Conservation (phyloP, 2,329 filamentous ascomycete species). For the Volutella citrinella region DNA sequence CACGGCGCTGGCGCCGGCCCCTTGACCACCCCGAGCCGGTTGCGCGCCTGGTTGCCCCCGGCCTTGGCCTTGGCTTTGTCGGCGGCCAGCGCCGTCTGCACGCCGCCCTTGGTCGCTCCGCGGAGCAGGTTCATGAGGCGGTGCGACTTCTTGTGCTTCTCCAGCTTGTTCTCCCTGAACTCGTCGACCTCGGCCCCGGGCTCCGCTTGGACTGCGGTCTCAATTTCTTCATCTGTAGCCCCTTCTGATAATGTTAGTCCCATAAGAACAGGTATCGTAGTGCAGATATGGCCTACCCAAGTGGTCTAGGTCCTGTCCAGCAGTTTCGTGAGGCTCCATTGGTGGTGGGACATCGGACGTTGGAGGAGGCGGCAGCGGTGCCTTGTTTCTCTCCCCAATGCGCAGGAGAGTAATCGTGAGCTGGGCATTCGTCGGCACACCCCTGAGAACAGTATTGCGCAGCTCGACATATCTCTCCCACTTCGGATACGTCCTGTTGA, state of each 20-base stretch:
- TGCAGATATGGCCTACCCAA: constrained; percentile 29
- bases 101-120: constrained; percentile 64
- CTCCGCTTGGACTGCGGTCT: constrained; percentile 52
- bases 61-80: constrained; percentile 68
- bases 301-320: constrained; percentile 34
- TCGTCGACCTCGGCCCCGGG: constrained; percentile 36
- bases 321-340: constrained; percentile 41
- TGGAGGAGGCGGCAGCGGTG: constrained; percentile 65
- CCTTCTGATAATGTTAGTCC: constrained; percentile 27
- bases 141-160: constrained; percentile 39
- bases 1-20: constrained; percentile 37
- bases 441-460: constrained; percentile 73
- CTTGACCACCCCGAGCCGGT: constrained; percentile 67
- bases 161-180: constrained; percentile 44
- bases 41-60: constrained; percentile 57
- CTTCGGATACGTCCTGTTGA: constrained; percentile 62
- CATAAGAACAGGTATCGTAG: too few species aligned
- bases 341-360: constrained; percentile 33
- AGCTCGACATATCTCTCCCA: constrained; percentile 76
- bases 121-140: constrained; percentile 64
- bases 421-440: constrained; percentile 83
- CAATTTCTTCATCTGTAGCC: constrained; percentile 64
- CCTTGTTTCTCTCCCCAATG: constrained; percentile 77
- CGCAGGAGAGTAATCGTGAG: constrained; percentile 77
- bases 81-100: constrained; percentile 69